phyloP scores from a whole-genome alignment of 805 yeast genomes.

The Wickerhamomyces queroliae region DNA sequence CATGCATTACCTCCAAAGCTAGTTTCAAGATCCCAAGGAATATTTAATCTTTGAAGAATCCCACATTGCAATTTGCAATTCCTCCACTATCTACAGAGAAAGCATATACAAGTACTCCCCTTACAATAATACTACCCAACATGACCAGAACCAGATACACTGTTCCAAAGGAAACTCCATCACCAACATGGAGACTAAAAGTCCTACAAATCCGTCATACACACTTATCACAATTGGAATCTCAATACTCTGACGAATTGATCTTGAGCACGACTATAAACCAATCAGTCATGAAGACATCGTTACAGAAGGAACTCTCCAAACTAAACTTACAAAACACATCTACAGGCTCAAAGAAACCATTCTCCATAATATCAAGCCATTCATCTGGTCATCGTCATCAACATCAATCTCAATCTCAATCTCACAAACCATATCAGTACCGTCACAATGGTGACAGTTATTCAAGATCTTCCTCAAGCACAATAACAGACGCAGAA shows the following conservation, averaged over 20 bases:
- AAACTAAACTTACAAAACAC: background rate
- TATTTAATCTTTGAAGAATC: no score
- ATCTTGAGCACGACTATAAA: background rate
- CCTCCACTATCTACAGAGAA: no score
- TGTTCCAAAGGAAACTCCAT: background rate
- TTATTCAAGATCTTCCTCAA: background rate
- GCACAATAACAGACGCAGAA: no score
- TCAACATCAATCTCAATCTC: background rate
- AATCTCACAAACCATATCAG: no score
- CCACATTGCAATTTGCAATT: no score
- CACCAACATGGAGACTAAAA: background rate
- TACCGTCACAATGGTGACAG: no score
- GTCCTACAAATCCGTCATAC: background rate
- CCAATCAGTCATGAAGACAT: background rate
- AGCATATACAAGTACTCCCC: no score
- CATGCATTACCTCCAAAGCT: no score
- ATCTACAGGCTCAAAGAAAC: background rate
- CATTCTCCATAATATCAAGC: background rate
- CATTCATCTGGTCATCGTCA: background rate
- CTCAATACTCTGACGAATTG: background rate
- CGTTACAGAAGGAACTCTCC: background rate
- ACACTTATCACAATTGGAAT: background rate
- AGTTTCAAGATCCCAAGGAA: no score
- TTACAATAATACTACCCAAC: slow-evolving; percentile 33
- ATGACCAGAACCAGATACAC: slow-evolving; percentile 19